These are phyloP conservation scores for Aspergillus sojae DNA, from an alignment of 2,329 filamentous ascomycete species.

Conservation along the genomic window DNA sequence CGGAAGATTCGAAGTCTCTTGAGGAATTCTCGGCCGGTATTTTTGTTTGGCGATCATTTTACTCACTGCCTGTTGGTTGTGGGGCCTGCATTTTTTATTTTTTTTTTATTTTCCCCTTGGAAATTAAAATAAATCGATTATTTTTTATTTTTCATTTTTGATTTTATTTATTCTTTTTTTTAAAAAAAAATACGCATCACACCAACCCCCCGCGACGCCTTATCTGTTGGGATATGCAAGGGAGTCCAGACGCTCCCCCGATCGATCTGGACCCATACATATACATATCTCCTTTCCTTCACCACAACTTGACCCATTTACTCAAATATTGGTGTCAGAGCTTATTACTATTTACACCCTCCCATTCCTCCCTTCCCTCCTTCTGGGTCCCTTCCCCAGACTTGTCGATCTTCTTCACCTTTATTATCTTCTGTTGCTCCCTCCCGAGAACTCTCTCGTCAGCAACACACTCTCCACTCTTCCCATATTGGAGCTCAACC, in stretches of 20 bases:
- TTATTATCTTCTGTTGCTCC: conserved; percentile 1
- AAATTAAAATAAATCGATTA: background rate
- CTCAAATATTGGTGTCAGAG: background rate
- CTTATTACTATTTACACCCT: conserved; percentile 14
- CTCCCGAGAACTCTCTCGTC: background rate
- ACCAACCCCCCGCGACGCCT: conserved; percentile 23
- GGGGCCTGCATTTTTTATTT: conserved; percentile 14
- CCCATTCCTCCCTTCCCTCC: conserved; percentile 2
- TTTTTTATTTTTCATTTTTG: background rate
- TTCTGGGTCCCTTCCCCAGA: conserved; percentile 7
- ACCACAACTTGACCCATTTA: conserved; percentile 10
- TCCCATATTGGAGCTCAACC: background rate
- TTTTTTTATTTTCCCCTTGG: background rate
- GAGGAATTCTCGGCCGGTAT: conserved; percentile 14
- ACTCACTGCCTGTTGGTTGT: conserved; percentile 3
- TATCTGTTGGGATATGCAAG: conserved; percentile 31
- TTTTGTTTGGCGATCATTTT: conserved; percentile 18
- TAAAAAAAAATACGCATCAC: conserved; percentile 11
- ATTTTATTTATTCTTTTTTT: background rate
- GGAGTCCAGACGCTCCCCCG: conserved; percentile 28
- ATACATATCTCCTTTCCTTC: conserved; percentile 11
- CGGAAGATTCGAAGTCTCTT: conserved; percentile 17
- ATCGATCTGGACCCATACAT: conserved; percentile 26
- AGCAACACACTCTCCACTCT: conserved; percentile 4
- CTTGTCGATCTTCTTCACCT: conserved; percentile 3